These are phyloP conservation scores for Lomentospora prolificans DNA, from an alignment of 2,329 filamentous ascomycete genomes.

Conservation along the genomic window DNA sequence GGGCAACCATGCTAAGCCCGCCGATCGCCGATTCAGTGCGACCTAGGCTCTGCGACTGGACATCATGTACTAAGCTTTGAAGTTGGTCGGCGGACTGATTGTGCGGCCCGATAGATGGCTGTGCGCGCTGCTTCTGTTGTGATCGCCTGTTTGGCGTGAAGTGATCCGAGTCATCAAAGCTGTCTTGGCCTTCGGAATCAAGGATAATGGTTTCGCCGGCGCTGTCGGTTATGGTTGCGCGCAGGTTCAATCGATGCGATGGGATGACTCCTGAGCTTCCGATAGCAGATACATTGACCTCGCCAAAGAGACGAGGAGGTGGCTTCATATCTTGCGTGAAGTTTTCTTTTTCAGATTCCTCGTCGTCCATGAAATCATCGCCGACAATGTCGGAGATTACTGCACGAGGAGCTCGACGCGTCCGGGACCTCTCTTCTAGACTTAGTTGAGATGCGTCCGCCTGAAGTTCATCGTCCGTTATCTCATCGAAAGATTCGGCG, in stretches of 20 bases:
- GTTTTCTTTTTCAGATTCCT: constrained; percentile 75
- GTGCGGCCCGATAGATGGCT: not conserved
- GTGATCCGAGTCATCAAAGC: constrained; percentile 9
- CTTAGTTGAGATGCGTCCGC: constrained; percentile 54
- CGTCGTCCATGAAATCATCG: constrained; percentile 26
- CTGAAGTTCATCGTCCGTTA: constrained; percentile 49
- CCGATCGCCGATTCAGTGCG: constrained; percentile 34
- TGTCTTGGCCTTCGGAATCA: constrained; percentile 19
- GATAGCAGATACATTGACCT: constrained; percentile 42
- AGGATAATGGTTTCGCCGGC: constrained; percentile 9
- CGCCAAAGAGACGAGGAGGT: constrained; percentile 39
- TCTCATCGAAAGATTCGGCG: constrained; percentile 48
- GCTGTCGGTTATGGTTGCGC: constrained; percentile 15
- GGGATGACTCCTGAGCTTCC: constrained; percentile 43
- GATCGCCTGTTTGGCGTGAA: constrained; percentile 7
- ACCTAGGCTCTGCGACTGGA: constrained; percentile 45
- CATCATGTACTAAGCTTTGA: constrained; percentile 41
- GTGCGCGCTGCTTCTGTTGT: not conserved
- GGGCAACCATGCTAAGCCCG: not conserved
- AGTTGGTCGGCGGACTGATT: constrained; percentile 36
- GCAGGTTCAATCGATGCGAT: constrained; percentile 38
- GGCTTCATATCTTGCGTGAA: constrained; percentile 32
- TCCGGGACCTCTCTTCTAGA: constrained; percentile 35
- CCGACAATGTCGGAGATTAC: constrained; percentile 5
- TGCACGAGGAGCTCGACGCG: not conserved